Evolutionary conservation across 1,139 yeast genomes (phyloP), one percentile per base, ranked within the genome.

Genomic region (Scheffersomyces parashehatae): DNA sequence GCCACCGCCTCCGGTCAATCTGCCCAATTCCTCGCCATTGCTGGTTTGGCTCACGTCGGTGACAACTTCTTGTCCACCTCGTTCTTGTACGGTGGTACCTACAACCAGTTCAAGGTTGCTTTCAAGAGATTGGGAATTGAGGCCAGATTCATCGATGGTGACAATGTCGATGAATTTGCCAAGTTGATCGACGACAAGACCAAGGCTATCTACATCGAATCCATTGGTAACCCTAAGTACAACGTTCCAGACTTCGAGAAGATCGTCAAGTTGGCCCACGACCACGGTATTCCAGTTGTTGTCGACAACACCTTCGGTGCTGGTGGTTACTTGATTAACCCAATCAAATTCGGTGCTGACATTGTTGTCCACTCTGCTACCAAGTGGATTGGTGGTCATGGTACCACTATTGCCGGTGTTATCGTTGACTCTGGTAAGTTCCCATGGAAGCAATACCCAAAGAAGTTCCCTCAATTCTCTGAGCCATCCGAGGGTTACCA

Each of bases 241-340:
- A 88, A 88, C 63, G 85, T 93, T 42, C 97, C 98, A 44, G 97
- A 91, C 67, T 88, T 93, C 58, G 90, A 87, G 65, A 80, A 75
- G 44, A 77, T 93, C 54, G 79, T 81, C 42, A 83, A 77, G 31
- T 73, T 88, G 41, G 97, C 97, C 40, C 97, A 90, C 68, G 82
- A 84, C 52, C 80, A 88, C 55, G 97, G 97, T 46, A 77, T 91
- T 44, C 96, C 97, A 43, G 82, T 93, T 40, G 93, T 93, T 44
- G 97, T 88, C 37, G 99, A 93, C 72, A 93, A 93, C 81, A 93
- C 99, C 28, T 91, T 91, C 59, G 98, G 97, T 62, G 97, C 97
- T 37, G 97, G 96, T 66, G 98, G 98, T 40, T 90, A 70, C 75
- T 79, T 88, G 58, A 79, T 89, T 49, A 83, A 81, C 57, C 99